phyloP scores from a whole-genome alignment of 2,329 filamentous ascomycete genomes.

The Lachnellula hyalina region DNA sequence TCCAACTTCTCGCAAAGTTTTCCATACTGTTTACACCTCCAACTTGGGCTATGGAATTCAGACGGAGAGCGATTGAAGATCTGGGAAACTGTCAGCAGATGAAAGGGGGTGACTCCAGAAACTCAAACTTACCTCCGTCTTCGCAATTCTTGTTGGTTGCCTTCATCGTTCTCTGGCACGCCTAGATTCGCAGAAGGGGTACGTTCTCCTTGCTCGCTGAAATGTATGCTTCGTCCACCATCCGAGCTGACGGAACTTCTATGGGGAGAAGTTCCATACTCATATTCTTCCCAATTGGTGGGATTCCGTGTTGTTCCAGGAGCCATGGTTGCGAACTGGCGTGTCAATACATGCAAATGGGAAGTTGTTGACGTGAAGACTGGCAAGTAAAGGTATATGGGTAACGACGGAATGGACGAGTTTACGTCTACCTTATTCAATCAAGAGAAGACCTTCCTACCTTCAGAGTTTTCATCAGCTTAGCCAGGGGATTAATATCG shows the following conservation, averaged over 20 bases:
- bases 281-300: constrained; percentile 30
- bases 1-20: constrained; percentile 89
- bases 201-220: constrained; percentile 20
- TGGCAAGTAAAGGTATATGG: no score
- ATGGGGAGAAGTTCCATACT: constrained; percentile 29
- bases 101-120: background rate
- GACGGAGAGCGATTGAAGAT: constrained; percentile 53
- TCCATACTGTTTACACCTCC: constrained; percentile 92
- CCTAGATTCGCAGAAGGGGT: constrained; percentile 14
- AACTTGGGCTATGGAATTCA: constrained; percentile 60
- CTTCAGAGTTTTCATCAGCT: constrained; percentile 1
- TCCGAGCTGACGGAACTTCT: constrained; percentile 28
- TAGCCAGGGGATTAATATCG: background rate
- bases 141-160: constrained; percentile 19
- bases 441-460: background rate
- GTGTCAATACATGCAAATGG: no score
- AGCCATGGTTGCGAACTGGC: no score
- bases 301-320: constrained; percentile 20
- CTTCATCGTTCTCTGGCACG: constrained; percentile 10
- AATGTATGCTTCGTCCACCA: constrained; percentile 26
- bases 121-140: constrained; percentile 23
- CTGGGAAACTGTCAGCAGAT: constrained; percentile 33
- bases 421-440: no score
- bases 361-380: background rate
- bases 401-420: no score